Evolutionary conservation across 768 basidiomycete species (phyloP).

Genomic region (Suillus plorans): DNA sequence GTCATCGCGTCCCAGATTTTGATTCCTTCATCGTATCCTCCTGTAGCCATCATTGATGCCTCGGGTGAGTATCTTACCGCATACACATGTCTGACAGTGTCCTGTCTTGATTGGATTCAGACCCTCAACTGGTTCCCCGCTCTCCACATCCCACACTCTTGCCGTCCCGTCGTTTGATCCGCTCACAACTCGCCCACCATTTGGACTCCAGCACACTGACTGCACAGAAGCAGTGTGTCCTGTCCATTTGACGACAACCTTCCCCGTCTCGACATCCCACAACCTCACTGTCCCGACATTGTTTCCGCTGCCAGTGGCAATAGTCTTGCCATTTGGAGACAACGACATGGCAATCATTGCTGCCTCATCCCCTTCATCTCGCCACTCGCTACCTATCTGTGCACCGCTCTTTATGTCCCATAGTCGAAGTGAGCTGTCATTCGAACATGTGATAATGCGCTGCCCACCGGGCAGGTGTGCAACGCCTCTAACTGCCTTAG

Average conservation of each 20-base stretch:
- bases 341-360: background rate
- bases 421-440: background rate
- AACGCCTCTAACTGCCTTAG: fast-evolving
- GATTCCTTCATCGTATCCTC: background rate
- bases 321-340: background rate
- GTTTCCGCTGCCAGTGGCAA: background rate
- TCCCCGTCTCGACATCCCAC: background rate
- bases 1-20: background rate
- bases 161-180: background rate
- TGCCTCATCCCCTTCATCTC: background rate
- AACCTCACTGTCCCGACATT: background rate
- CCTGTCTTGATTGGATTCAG: background rate
- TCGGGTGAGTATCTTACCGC: background rate
- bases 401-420: background rate
- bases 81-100: background rate
- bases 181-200: background rate
- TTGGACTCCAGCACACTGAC: background rate
- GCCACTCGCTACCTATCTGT: background rate
- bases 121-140: background rate
- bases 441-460: background rate
- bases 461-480: background rate
- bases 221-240: background rate
- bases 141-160: background rate
- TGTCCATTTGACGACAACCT: background rate
- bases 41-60: background rate